Base-by-base conservation (phyloP, 2,329 filamentous ascomycete species). In the Neodidymelliopsis sp. region DNA sequence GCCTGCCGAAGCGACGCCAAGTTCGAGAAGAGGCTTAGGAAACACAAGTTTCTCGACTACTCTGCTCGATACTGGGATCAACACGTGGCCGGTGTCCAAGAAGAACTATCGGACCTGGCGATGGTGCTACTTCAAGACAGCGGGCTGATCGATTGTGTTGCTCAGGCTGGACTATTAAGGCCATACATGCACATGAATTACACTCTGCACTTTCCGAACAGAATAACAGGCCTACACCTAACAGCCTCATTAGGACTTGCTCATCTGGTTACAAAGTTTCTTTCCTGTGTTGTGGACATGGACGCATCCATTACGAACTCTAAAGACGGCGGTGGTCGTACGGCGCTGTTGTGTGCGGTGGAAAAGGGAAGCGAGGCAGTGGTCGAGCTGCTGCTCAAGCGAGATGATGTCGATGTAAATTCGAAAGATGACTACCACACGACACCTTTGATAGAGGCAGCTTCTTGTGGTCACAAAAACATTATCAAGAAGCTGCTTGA, bases 1-100 rank as follows among this genome's bases (percentile, higher is more conserved):
- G 45, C 16, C 22, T 66, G 63, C 22, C 28, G 31, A 10, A 44
- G 20, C 11, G 43, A 59, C 20, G 19, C 38, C 20, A 55, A 56
- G 7, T 63, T 60, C 30, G 38, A 56, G 20, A 19, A 50, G 6
- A 49, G 61, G 37, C 31, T 66, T 3, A 8, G 36, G 19, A 6
- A 54, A 20, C 48, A 60, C 41, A 30, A 49, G 22, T 62, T 74
- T 19, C 45, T 65, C 13, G 48, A 53, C 22, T 74, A 73, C 43
- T 58, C 67, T 8, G 59, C 59, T 18, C 34, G 40, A 8, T 36
- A 66, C 40, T 70, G 64, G 67, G 51, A 52, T 1, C 25, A 61
- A 15, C 66, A 70, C 56, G 54, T 43, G 29, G 13, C 12, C 39
- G 25, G 30, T 20, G 52, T 54, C 4, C 15, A 59, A 22, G 29